Evolutionary conservation across 2,329 filamentous ascomycete species (phyloP).

Genomic region (Colletotrichum tanaceti): DNA sequence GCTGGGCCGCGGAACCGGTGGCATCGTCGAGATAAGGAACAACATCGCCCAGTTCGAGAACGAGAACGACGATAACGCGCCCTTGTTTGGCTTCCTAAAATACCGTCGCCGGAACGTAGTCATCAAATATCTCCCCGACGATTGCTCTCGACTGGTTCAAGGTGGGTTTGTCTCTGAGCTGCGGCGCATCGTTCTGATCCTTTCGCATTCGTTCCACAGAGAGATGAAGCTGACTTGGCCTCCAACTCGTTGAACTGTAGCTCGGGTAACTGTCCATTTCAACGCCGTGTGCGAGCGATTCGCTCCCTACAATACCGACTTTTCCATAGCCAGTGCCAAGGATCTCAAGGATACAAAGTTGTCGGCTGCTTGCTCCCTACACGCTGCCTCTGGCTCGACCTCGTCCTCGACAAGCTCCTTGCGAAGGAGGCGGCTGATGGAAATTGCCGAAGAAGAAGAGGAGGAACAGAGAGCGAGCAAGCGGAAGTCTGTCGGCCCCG

Average conservation of each 20-base stretch:
- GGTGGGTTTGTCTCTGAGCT: conserved; percentile 65
- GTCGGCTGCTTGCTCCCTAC: conserved; percentile 87
- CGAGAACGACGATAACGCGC: conserved; percentile 72
- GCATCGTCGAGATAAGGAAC: conserved; percentile 84
- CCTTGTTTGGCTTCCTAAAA: conserved; percentile 90
- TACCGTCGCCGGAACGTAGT: conserved; percentile 91
- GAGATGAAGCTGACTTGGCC: conserved; percentile 35
- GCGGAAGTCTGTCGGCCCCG: conserved; percentile 65
- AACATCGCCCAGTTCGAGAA: conserved; percentile 78
- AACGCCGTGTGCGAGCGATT: conserved; percentile 77
- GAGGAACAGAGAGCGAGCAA: conserved; percentile 73
- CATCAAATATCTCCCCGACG: conserved; percentile 92
- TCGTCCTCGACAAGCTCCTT: conserved; percentile 87
- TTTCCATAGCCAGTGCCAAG: conserved; percentile 78
- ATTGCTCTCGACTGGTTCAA: conserved; percentile 90
- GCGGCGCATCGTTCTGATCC: conserved; percentile 24
- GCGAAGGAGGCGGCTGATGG: conserved; percentile 81
- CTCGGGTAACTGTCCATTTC: conserved; percentile 82
- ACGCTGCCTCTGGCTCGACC: conserved; percentile 86
- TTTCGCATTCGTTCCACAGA: conserved; percentile 23
- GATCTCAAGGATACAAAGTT: conserved; percentile 90
- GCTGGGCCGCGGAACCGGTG: conserved; percentile 79
- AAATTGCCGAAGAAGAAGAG: conserved; percentile 94
- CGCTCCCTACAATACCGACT: conserved; percentile 85
- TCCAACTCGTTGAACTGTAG: conserved; percentile 57